Conservation (phyloP, 2,329 filamentous ascomycete species). For the Aureobasidium sp. region DNA sequence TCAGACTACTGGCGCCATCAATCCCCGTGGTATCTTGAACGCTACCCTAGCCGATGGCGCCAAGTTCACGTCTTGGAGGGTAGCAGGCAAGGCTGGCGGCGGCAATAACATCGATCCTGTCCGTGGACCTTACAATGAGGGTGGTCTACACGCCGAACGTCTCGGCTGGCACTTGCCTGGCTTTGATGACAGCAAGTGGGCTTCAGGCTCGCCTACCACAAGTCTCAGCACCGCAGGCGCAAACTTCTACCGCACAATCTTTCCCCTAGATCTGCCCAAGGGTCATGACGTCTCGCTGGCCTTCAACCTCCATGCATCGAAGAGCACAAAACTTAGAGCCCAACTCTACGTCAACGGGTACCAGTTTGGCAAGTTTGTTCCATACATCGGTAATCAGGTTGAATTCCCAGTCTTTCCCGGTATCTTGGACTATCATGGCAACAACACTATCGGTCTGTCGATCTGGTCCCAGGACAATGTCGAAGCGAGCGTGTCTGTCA, state of each 20-base stretch:
- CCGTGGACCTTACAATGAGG: conserved; percentile 49
- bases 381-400: conserved; percentile 52
- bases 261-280: conserved; percentile 43
- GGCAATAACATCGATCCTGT: conserved; percentile 46
- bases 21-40: conserved; percentile 45
- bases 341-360: conserved; percentile 57
- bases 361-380: conserved; percentile 50
- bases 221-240: conserved; percentile 40
- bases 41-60: conserved; percentile 40
- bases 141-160: conserved; percentile 49
- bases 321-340: conserved; percentile 41
- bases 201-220: conserved; percentile 31
- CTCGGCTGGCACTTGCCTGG: conserved; percentile 52
- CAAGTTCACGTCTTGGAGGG: conserved; percentile 47
- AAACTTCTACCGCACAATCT: conserved; percentile 46
- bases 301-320: conserved; percentile 43
- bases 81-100: conserved; percentile 49
- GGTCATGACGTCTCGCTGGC: conserved; percentile 50
- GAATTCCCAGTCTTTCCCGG: conserved; percentile 55
- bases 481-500: conserved; percentile 37
- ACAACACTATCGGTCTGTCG: conserved; percentile 51
- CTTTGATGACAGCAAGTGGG: conserved; percentile 34
- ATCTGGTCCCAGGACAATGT: conserved; percentile 51
- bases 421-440: conserved; percentile 48
- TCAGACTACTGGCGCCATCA: conserved; percentile 39